Conservation (phyloP, 306 rosid species). For the Castanea mollissima region DNA sequence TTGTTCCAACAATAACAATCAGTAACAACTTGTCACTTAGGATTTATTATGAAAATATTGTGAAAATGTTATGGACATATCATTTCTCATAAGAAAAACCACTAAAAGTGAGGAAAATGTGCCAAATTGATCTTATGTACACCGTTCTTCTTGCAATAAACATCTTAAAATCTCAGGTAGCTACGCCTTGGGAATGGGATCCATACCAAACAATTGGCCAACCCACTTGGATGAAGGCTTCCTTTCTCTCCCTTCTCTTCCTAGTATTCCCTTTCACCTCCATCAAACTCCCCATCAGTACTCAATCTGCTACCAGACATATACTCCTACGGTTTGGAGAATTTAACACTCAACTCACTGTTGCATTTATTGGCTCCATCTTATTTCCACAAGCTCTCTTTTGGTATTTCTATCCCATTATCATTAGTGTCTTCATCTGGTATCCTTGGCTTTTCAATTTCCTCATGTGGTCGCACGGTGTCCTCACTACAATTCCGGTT, state of each 20-base stretch:
- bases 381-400: background rate
- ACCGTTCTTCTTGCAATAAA: background rate
- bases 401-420: background rate
- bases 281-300: background rate
- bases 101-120: background rate
- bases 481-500: background rate
- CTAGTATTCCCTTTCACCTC: background rate
- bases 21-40: too few species aligned
- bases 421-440: background rate
- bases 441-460: background rate
- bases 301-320: background rate
- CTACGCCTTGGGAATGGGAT: background rate
- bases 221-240: background rate
- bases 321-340: background rate
- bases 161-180: background rate
- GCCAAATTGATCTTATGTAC: background rate
- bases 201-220: background rate
- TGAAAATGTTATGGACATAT: too few species aligned
- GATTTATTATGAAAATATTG: too few species aligned
- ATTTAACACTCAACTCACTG: background rate
- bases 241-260: background rate
- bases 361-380: background rate
- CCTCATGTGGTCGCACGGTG: background rate
- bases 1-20: too few species aligned
- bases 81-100: background rate